phyloP scores from a whole-genome alignment of 2,329 filamentous ascomycete species.

The Calonectria montana region DNA sequence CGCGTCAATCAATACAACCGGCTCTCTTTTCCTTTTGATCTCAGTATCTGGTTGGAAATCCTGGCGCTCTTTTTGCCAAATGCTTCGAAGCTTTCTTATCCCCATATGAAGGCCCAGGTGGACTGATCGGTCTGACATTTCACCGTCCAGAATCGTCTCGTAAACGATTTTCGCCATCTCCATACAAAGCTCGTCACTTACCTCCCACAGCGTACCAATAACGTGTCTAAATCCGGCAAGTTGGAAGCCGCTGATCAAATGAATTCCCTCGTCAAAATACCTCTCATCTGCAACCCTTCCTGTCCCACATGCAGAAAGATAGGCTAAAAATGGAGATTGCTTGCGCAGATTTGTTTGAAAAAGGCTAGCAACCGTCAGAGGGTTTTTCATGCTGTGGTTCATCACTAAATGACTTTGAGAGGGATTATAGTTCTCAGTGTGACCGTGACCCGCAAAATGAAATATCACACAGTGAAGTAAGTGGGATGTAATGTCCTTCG shows the following conservation, averaged over 20 bases:
- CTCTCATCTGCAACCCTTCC: conserved; percentile 33
- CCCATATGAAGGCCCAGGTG: background rate
- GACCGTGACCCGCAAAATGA: conserved; percentile 56
- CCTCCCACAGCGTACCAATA: conserved; percentile 16
- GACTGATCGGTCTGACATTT: background rate
- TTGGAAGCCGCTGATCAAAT: conserved; percentile 41
- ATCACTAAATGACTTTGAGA: conserved; percentile 24
- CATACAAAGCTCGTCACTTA: background rate
- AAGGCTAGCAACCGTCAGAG: conserved; percentile 26
- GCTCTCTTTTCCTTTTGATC: background rate
- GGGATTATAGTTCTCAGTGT: conserved; percentile 8
- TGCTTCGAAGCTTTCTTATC: background rate
- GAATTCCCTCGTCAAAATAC: conserved; percentile 51
- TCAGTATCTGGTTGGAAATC: background rate
- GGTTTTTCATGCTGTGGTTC: conserved; percentile 1
- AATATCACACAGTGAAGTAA: conserved; percentile 48
- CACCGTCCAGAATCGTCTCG: background rate
- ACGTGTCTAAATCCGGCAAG: conserved; percentile 13
- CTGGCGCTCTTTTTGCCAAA: background rate
- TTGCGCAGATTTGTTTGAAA: conserved; percentile 29
- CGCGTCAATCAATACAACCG: no score
- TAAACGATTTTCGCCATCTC: background rate
- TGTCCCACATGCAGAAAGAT: conserved; percentile 53
- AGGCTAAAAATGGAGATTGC: conserved; percentile 47
- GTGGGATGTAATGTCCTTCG: conserved; percentile 35